Conservation (phyloP, 2,329 filamentous ascomycete genomes). For the Penicillium polonicum region DNA sequence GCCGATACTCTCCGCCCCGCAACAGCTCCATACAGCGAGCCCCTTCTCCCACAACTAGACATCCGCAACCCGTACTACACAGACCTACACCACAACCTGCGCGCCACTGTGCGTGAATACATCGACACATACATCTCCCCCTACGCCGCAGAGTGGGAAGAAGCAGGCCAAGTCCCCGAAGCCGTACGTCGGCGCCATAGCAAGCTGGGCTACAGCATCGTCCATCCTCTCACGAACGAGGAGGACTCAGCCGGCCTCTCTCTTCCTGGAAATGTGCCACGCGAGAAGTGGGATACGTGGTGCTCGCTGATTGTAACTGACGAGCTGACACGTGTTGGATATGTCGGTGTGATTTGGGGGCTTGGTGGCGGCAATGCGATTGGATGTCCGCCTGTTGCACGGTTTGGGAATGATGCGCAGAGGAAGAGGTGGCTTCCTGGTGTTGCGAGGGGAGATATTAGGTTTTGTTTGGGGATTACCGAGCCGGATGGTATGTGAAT, state of each 20-base stretch:
- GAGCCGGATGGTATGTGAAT: slow-evolving; percentile 57
- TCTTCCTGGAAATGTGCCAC: slow-evolving; percentile 48
- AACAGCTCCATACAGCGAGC: slow-evolving; percentile 42
- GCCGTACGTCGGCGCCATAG: slow-evolving; percentile 41
- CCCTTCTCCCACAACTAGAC: slow-evolving; percentile 49
- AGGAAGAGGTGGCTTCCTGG: slow-evolving; percentile 59
- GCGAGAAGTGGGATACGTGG: slow-evolving; percentile 56
- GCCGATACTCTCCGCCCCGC: slow-evolving; percentile 22
- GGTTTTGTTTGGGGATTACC: slow-evolving; percentile 65
- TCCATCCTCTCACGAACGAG: slow-evolving; percentile 38
- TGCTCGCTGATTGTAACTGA: slow-evolving; percentile 57
- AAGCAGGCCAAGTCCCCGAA: slow-evolving; percentile 52
- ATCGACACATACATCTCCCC: slow-evolving; percentile 60
- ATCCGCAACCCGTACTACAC: slow-evolving; percentile 58
- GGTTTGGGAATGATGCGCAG: slow-evolving; percentile 61
- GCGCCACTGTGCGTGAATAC: slow-evolving; percentile 57
- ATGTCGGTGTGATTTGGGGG: slow-evolving; percentile 58
- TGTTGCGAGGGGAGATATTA: slow-evolving; percentile 58
- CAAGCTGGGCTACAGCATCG: slow-evolving; percentile 41
- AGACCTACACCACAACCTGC: slow-evolving; percentile 59
- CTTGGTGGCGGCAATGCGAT: slow-evolving; percentile 62
- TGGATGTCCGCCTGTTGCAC: slow-evolving; percentile 63
- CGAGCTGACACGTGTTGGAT: slow-evolving; percentile 56
- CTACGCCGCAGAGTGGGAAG: slow-evolving; percentile 64
- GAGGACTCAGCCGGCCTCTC: slow-evolving; percentile 42